These are phyloP conservation scores for Chlamydomonas sphaeroides DNA, from an alignment of 139 green algal genomes.

Conservation along the genomic window DNA sequence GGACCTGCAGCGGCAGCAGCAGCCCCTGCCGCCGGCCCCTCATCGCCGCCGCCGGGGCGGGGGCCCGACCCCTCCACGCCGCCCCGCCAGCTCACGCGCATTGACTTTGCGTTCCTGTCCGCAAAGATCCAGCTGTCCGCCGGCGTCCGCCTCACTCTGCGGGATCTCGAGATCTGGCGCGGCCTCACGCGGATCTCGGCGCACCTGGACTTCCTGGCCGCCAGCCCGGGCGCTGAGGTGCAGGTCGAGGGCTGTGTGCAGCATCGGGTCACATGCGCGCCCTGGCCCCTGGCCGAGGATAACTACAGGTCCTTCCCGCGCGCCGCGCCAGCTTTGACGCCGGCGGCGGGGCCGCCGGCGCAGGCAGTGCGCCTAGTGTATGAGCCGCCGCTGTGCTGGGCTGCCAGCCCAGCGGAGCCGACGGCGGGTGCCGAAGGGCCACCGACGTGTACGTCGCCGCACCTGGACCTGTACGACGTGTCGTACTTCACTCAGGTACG, in stretches of 20 bases:
- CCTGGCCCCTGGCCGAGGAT: not conserved
- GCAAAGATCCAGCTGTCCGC: not conserved
- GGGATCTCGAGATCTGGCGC: not conserved
- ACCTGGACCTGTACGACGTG: not conserved
- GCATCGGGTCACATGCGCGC: constrained; percentile 7
- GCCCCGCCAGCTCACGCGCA: not conserved
- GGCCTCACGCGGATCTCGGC: not conserved
- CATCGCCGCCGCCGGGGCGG: not conserved
- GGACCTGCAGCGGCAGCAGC: not conserved
- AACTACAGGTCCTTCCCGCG: constrained; percentile 14
- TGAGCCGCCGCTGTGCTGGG: too few relatives aligned
- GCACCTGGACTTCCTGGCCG: constrained; percentile 21
- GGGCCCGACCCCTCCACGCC: not conserved
- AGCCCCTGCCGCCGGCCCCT: not conserved
- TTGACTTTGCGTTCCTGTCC: constrained; percentile 6
- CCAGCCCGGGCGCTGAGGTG: not conserved
- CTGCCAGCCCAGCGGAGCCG: not conserved
- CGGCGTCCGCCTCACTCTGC: not conserved
- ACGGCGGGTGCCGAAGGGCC: not conserved
- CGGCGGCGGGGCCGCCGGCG: not conserved
- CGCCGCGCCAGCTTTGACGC: too few relatives aligned
- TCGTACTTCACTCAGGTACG: constrained; percentile 14
- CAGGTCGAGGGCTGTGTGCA: not conserved
- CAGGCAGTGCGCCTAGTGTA: too few relatives aligned
- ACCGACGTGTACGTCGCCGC: not conserved